Percentiles rank a stretch among this genome's conserved stretches.
Conservation (phyloP, 1,284 basidiomycete genomes). For the Ustanciosporium gigantosporum region DNA sequence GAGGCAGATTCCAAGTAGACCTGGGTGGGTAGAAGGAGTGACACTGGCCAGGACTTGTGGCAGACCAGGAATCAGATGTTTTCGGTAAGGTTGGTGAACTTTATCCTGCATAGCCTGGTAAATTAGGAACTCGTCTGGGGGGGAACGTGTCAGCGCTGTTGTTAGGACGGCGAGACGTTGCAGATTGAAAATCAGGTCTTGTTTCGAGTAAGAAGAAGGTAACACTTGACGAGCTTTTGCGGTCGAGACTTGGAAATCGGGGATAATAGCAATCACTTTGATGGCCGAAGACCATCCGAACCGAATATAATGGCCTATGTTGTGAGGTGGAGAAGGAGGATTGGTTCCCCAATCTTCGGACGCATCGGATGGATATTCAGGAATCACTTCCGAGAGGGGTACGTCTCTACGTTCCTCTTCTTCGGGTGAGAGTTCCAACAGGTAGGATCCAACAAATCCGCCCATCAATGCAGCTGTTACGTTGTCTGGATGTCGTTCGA, state of each 20-base stretch:
- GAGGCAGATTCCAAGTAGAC: slow-evolving; percentile 92
- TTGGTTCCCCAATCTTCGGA: slow-evolving; percentile 84
- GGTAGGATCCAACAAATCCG: slow-evolving; percentile 96
- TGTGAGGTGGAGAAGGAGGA: slow-evolving; percentile 82
- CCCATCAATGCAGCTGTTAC: slow-evolving; percentile 96
- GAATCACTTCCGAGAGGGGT: slow-evolving; percentile 92
- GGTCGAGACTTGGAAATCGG: slow-evolving; percentile 93
- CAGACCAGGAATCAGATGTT: slow-evolving; percentile 83
- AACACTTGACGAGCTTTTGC: slow-evolving; percentile 89
- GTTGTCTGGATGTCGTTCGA: slow-evolving; percentile 98
- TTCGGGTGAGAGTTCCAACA: slow-evolving; percentile 73
- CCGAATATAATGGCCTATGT: slow-evolving; percentile 91
- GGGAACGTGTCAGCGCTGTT: slow-evolving; percentile 84
- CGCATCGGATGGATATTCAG: slow-evolving; percentile 92
- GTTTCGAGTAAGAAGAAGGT: slow-evolving; percentile 79
- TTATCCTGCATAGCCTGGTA: slow-evolving; percentile 99
- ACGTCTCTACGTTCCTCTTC: slow-evolving; percentile 75
- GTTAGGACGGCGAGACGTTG: slow-evolving; percentile 97
- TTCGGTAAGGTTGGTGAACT: slow-evolving; percentile 95
- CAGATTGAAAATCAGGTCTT: slow-evolving; percentile 93
- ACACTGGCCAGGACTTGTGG: slow-evolving; percentile 71
- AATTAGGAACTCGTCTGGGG: slow-evolving; percentile 89
- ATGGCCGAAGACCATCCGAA: slow-evolving; percentile 87
- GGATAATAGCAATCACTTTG: slow-evolving; percentile 92
- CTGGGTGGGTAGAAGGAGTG: slow-evolving; percentile 85